Conservation (phyloP, 2,329 filamentous ascomycete genomes). For the Calonectria fujianensis region DNA sequence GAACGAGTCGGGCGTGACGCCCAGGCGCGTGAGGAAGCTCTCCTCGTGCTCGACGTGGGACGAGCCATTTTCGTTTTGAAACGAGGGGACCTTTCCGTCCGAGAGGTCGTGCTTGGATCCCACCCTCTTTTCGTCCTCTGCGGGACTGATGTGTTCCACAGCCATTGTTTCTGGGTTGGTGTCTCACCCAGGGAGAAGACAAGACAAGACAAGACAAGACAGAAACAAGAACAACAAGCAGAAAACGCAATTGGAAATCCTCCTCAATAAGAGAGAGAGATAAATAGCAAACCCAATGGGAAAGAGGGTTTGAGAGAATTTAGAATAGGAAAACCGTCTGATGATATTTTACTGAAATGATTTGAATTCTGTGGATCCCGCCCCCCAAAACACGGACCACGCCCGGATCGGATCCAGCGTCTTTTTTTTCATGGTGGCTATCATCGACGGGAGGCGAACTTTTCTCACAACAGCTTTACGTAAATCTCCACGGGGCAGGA, state of each 20-base stretch:
- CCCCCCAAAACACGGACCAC: constrained; percentile 22
- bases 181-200: neutral
- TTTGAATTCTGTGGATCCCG: constrained; percentile 21
- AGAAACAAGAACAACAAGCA: neutral
- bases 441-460: constrained; percentile 7
- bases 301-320: constrained; percentile 25
- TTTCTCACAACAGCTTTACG: constrained; percentile 30
- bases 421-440: constrained; percentile 8
- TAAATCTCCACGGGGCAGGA: constrained; percentile 31
- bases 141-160: constrained; percentile 20
- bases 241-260: neutral
- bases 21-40: constrained; percentile 24
- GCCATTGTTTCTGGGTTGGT: neutral
- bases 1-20: constrained; percentile 31
- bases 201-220: neutral
- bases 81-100: constrained; percentile 18
- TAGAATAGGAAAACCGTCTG: constrained; percentile 12
- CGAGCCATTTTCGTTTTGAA: constrained; percentile 15
- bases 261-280: neutral
- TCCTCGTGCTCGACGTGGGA: constrained; percentile 15
- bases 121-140: constrained; percentile 32
- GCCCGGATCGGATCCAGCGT: constrained; percentile 25
- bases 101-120: constrained; percentile 23
- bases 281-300: neutral
- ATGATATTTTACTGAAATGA: constrained; percentile 27